Percentiles rank a stretch among this genome's conserved stretches.
Conservation (phyloP, 225 moss, liverwort and hornwort genomes). For the Physcomitrium patens region DNA sequence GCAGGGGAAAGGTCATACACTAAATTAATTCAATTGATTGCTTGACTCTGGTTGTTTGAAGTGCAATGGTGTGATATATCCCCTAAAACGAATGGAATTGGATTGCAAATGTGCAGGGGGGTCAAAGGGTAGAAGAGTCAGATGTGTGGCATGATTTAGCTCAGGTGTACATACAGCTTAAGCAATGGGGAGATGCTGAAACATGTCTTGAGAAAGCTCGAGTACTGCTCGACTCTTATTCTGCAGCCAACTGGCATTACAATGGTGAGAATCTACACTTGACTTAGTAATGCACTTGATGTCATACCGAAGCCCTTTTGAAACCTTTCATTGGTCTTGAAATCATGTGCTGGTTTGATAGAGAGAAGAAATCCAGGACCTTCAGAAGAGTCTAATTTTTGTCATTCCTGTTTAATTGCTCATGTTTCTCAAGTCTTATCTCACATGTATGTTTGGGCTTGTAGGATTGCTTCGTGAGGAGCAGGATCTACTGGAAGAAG, state of each 20-base stretch:
- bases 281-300: not conserved
- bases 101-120: conserved; percentile 41
- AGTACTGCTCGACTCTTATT: conserved; percentile 43
- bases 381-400: not conserved
- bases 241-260: conserved; percentile 72
- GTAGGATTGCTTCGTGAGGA: conserved; percentile 68
- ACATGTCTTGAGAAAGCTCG: conserved; percentile 85
- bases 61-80: not conserved
- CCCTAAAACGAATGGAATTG: not conserved
- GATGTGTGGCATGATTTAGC: conserved; percentile 94
- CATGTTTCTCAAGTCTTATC: not conserved
- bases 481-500: conserved; percentile 65
- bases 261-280: conserved; percentile 49
- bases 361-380: not conserved
- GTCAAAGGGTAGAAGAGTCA: conserved; percentile 58
- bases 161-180: conserved; percentile 70
- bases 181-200: conserved; percentile 88
- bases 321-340: not conserved
- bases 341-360: not conserved
- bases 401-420: not conserved
- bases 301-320: not conserved
- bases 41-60: not conserved
- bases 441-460: conserved; percentile 5
- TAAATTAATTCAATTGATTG: not conserved
- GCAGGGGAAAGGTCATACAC: conserved; percentile 8